phyloP scores from a whole-genome alignment of 192 early-diverging fungal species.

The Gonapodya prolifera region DNA sequence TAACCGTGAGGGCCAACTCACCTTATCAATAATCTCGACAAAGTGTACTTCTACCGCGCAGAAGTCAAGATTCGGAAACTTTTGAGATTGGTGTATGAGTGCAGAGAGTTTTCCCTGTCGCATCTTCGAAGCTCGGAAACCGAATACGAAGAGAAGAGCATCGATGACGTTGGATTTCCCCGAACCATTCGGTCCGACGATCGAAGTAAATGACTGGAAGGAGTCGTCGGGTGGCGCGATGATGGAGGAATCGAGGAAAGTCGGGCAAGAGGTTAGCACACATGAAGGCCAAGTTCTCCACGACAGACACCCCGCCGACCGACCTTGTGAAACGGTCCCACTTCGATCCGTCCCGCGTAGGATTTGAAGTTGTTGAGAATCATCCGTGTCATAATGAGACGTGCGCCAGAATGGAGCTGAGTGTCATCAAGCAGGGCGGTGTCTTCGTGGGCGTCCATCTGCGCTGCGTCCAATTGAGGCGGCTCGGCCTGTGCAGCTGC shows the following conservation, averaged over 20 bases:
- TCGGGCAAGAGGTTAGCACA: too few relatives aligned
- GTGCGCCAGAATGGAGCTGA: slow-evolving; percentile 3
- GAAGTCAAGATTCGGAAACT: slow-evolving; percentile 48
- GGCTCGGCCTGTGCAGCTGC: neutral
- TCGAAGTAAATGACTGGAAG: slow-evolving; percentile 52
- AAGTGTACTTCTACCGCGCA: slow-evolving; percentile 93
- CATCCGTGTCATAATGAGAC: slow-evolving; percentile 68
- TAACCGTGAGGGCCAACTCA: slow-evolving; percentile 12
- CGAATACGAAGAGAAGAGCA: slow-evolving; percentile 95
- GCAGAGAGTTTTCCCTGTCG: slow-evolving; percentile 89
- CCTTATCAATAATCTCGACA: slow-evolving; percentile 73
- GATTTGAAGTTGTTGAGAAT: slow-evolving; percentile 94
- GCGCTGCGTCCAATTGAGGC: neutral
- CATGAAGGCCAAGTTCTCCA: too few relatives aligned
- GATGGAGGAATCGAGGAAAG: too few relatives aligned
- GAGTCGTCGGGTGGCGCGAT: too few relatives aligned
- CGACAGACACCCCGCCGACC: too few relatives aligned
- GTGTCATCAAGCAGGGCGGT: neutral
- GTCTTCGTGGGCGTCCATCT: neutral
- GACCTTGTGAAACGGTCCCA: slow-evolving; percentile 97
- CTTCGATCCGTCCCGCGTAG: slow-evolving; percentile 77
- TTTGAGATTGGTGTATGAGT: slow-evolving; percentile 86
- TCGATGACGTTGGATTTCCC: slow-evolving; percentile 99
- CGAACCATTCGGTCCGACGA: slow-evolving; percentile 96
- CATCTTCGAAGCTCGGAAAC: slow-evolving; percentile 93